Percentiles rank a stretch among this genome's conserved stretches.
Evolutionary conservation across 1,284 basidiomycete species (phyloP).

Genomic region (Cutaneotrichosporon spelunceum): DNA sequence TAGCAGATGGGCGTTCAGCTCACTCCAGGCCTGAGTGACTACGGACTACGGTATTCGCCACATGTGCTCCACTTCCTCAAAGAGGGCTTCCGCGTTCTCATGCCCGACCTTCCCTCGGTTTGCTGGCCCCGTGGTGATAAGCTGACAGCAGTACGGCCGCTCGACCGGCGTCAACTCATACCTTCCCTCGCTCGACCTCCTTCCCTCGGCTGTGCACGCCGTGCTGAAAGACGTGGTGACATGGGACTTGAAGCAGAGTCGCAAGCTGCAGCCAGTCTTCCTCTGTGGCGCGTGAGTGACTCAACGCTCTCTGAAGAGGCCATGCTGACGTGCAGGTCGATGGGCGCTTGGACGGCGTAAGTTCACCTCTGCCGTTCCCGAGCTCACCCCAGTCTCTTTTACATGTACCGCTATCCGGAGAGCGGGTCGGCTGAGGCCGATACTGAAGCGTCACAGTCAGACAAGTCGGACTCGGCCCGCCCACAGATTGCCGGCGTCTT

Average conservation of each 20-base stretch:
- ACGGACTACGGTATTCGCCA: constrained; percentile 51
- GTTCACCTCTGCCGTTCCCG: constrained; percentile 3
- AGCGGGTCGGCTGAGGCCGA: constrained; percentile 26
- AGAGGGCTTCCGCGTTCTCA: constrained; percentile 55
- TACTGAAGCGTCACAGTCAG: constrained; percentile 1
- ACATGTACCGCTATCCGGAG: constrained; percentile 47
- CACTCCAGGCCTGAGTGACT: constrained; percentile 49
- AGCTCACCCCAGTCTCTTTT: constrained; percentile 35
- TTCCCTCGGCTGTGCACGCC: constrained; percentile 53
- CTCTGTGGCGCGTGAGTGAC: constrained; percentile 51
- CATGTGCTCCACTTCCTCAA: constrained; percentile 53
- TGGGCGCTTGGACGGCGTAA: constrained; percentile 37
- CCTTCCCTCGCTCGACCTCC: constrained; percentile 49
- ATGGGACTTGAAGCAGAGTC: constrained; percentile 36
- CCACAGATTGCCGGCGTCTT: constrained; percentile 50
- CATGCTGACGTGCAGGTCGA: constrained; percentile 27
- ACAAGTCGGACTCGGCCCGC: constrained; percentile 17
- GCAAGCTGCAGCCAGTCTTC: constrained; percentile 48
- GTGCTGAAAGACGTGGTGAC: constrained; percentile 53
- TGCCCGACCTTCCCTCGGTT: constrained; percentile 55
- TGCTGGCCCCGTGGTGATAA: not conserved
- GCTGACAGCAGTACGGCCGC: constrained; percentile 46
- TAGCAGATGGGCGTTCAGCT: constrained; percentile 1
- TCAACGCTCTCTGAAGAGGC: too few relatives aligned
- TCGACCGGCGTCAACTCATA: constrained; percentile 54